Evolutionary conservation across 2,329 filamentous ascomycete species (phyloP).

Genomic region (Xylaria sp.): DNA sequence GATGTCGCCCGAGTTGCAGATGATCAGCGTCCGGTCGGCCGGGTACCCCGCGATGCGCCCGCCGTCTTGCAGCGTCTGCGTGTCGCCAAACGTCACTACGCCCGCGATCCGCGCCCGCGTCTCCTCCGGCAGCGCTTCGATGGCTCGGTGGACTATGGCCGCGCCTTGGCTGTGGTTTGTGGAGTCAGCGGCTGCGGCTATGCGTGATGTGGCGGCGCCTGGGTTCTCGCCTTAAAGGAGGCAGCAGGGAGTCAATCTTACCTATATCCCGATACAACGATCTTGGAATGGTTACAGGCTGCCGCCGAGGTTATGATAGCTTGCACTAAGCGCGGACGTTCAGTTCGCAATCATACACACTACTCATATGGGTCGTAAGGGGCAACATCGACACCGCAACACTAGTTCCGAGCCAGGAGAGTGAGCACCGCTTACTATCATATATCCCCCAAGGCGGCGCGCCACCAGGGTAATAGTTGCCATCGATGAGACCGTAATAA

Average conservation of each 20-base stretch:
- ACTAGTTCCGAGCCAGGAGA: not conserved
- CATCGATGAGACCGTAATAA: slow-evolving; percentile 44
- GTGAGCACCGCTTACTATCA: slow-evolving; percentile 34
- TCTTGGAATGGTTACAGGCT: slow-evolving; percentile 43
- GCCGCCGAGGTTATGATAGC: slow-evolving; percentile 42
- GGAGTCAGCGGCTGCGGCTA: too few species aligned
- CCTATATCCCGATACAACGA: slow-evolving; percentile 45
- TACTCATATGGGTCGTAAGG: not conserved
- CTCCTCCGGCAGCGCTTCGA: slow-evolving; percentile 45
- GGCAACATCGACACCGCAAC: not conserved
- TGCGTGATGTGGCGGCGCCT: too few species aligned
- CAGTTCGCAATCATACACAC: not conserved
- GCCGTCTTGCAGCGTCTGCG: slow-evolving; percentile 50
- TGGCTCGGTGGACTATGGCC: slow-evolving; percentile 52
- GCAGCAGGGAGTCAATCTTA: slow-evolving; percentile 5
- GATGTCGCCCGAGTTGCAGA: slow-evolving; percentile 54
- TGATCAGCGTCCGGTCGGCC: slow-evolving; percentile 51
- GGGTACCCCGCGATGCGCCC: slow-evolving; percentile 51
- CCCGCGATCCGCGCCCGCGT: slow-evolving; percentile 48
- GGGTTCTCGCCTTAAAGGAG: too few species aligned
- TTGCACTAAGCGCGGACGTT: slow-evolving; percentile 36
- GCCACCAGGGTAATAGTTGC: slow-evolving; percentile 46
- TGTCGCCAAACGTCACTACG: slow-evolving; percentile 53
- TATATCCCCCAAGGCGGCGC: slow-evolving; percentile 46
- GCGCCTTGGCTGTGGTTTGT: slow-evolving; percentile 50